phyloP scores from a whole-genome alignment of 2,329 filamentous ascomycete species.

The Fusarium hainanense region DNA sequence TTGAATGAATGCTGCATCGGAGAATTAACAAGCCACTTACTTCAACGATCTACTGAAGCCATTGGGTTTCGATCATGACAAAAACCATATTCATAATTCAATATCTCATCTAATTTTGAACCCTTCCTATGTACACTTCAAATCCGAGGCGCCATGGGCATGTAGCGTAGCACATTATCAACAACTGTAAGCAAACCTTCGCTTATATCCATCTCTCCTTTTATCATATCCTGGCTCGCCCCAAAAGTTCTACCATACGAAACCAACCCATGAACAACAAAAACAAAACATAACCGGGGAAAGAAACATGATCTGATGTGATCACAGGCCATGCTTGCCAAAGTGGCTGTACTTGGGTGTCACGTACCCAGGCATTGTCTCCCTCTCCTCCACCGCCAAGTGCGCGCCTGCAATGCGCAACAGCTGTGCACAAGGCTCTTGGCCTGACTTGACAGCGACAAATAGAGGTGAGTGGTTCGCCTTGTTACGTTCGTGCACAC shows the following conservation, averaged over 20 bases:
- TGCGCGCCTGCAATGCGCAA: conserved; percentile 70
- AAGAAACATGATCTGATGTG: background rate
- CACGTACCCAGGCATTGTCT: conserved; percentile 44
- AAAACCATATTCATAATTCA: background rate
- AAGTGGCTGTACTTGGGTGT: conserved; percentile 36
- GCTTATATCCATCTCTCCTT: conserved; percentile 5
- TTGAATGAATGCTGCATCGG: background rate
- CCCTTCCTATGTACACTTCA: background rate
- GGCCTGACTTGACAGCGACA: conserved; percentile 68
- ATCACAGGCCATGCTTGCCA: conserved; percentile 17
- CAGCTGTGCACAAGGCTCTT: conserved; percentile 63
- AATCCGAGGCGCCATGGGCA: background rate
- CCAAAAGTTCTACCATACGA: conserved; percentile 1
- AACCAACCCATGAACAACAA: background rate
- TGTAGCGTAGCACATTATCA: background rate
- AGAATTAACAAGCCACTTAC: background rate
- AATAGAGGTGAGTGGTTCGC: conserved; percentile 75
- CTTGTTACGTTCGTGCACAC: conserved; percentile 72
- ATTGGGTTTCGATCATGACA: background rate
- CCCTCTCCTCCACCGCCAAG: conserved; percentile 59
- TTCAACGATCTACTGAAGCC: background rate
- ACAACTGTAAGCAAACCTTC: background rate
- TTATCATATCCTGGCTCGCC: conserved; percentile 5
- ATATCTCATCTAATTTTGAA: background rate
- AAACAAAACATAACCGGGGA: background rate